Evolutionary conservation across 2,329 filamentous ascomycete genomes (phyloP).

Genomic region (Ascocoryne sarcoides): DNA sequence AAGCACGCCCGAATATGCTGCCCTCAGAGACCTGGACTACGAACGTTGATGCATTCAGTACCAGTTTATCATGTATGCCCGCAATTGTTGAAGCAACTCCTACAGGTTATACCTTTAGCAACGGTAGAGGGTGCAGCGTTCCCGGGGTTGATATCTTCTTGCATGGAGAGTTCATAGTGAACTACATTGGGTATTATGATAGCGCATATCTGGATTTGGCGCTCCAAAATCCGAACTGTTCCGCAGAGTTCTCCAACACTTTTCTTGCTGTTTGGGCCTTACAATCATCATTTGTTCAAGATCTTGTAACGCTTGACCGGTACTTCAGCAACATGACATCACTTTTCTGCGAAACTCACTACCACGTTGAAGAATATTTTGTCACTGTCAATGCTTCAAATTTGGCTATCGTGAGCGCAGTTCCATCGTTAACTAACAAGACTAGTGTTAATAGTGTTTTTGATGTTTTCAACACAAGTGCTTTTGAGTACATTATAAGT

Average conservation of each 20-base stretch:
- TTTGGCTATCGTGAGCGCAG: background rate
- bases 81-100: constrained; percentile 16
- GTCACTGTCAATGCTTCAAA: constrained; percentile 30
- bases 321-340: constrained; percentile 28
- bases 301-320: background rate
- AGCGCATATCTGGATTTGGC: constrained; percentile 27
- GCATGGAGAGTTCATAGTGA: constrained; percentile 2
- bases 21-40: constrained; percentile 14
- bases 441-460: too few relatives aligned
- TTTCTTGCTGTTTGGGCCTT: constrained; percentile 31
- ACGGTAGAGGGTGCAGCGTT: constrained; percentile 32
- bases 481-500: constrained; percentile 31
- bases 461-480: constrained; percentile 30
- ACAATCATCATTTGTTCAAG: background rate
- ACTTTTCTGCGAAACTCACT: constrained; percentile 36
- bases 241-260: constrained; percentile 28
- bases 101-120: constrained; percentile 25
- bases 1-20: background rate
- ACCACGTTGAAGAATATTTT: constrained; percentile 37
- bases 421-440: too few relatives aligned
- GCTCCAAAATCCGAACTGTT: constrained; percentile 30
- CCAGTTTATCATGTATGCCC: constrained; percentile 33
- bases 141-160: constrained; percentile 11
- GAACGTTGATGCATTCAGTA: constrained; percentile 28
- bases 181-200: constrained; percentile 37